Evolutionary conservation across 116 monocot genomes (phyloP).

Genomic region (Zostera marina): DNA sequence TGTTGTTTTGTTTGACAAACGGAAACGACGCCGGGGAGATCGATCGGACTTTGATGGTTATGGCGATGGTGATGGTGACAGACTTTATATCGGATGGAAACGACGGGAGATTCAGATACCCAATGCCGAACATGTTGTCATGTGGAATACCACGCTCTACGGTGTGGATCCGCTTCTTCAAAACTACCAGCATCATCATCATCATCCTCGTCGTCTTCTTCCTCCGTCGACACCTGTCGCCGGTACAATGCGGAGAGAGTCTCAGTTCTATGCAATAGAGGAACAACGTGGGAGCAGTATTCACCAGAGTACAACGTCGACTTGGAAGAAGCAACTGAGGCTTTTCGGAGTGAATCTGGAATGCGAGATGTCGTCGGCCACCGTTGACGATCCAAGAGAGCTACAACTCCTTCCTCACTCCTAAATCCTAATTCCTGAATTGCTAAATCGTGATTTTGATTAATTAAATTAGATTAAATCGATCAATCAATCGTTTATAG

Average conservation of each 20-base stretch:
- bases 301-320: background rate
- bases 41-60: too few relatives aligned
- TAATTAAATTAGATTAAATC: too few relatives aligned
- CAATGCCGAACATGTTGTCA: background rate
- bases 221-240: background rate
- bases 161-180: background rate
- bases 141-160: background rate
- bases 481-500: too few relatives aligned
- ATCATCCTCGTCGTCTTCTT: background rate
- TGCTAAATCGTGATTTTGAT: too few relatives aligned
- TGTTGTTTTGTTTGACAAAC: slow-evolving; percentile 32
- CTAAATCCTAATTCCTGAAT: background rate
- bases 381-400: background rate
- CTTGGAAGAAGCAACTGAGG: slow-evolving; percentile 29
- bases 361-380: slow-evolving; percentile 14
- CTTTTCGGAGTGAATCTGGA: slow-evolving; percentile 55
- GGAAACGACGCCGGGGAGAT: background rate
- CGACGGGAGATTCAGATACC: slow-evolving; percentile 8
- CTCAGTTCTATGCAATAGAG: background rate
- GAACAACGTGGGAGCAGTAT: background rate
- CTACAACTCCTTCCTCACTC: background rate
- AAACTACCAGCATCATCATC: background rate
- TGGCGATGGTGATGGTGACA: slow-evolving; percentile 17
- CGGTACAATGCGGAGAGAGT: background rate
- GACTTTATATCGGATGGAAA: slow-evolving; percentile 34